Base-by-base conservation (phyloP, 495 filamentous ascomycete genomes). In the Talaromyces proteolyticus region DNA sequence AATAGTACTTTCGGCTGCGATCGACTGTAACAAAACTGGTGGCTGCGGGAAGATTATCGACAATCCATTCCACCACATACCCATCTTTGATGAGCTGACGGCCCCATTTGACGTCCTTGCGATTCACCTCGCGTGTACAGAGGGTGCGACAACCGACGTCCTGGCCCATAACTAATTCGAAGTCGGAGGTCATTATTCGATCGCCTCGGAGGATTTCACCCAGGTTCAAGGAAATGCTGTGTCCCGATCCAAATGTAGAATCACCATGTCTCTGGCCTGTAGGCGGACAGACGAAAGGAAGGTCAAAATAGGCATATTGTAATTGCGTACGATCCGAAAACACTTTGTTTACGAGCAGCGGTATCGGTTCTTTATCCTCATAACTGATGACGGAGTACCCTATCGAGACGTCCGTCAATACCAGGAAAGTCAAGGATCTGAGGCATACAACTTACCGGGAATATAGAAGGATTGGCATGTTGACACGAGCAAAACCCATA, bases 61-160 rank as follows among this genome's bases (percentile, higher is more conserved):
- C 89, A 57, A 96, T 96, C 91, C 91, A 96, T 64, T 96, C 91
- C 3, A 84, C 86, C 38, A 95, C 87, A 64, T 95, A 95, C 37
- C 89, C 89, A 47, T 91, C 80, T 52, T 76, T 78, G 40, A 96
- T 84, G 54, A 96, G 69, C 50, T 91, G 73, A 43, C 78, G 80
- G 5, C 86, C 88, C 62, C 81, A 77, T 60, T 84, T 81, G 48
- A 96, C 65, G 45, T 82, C 86, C 19, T 73, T 72, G 21, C 81
- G 73, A 57, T 80, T 78, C 10, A 92, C 72, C 43, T 81, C 73
- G 36, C 73, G 74, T 12, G 76, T 84, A 65, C 91, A 93, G n/a
- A 95, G 76, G 47, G 85, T 77, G 50, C 77, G 80, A 52, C 86
- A 92, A 60, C 86, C 79, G 17, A 83, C 75, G 58, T 95, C 91